Evolutionary conservation across 495 filamentous ascomycete species (phyloP).

Genomic region (Lasiosphaeris hirsuta): DNA sequence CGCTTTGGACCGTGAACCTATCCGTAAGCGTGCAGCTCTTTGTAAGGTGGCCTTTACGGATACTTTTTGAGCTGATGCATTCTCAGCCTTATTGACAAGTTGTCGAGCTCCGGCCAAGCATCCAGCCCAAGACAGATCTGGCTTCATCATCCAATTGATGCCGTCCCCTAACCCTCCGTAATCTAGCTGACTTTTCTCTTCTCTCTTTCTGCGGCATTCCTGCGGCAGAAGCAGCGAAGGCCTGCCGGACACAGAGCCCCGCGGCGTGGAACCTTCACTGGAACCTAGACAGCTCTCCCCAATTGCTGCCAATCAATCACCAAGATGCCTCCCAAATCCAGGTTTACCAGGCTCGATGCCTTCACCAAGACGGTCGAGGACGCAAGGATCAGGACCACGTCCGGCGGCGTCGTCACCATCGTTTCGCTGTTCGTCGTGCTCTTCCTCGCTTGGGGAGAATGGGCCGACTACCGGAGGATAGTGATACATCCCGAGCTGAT

Average conservation of each 20-base stretch:
- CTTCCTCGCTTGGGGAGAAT: constrained; percentile 91
- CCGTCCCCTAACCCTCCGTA: constrained; percentile 10
- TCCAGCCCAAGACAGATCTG: background rate
- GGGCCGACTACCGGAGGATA: constrained; percentile 85
- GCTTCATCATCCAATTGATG: constrained; percentile 20
- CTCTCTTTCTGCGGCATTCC: background rate
- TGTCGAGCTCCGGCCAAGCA: background rate
- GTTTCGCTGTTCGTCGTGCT: constrained; percentile 80
- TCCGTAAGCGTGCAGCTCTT: background rate
- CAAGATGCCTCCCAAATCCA: constrained; percentile 65
- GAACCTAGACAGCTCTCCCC: background rate
- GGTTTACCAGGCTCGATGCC: constrained; percentile 94
- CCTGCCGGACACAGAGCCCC: background rate
- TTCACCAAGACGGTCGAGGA: constrained; percentile 99
- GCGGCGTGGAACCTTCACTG: constrained; percentile 12
- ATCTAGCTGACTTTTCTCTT: background rate
- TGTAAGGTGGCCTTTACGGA: constrained; percentile 14
- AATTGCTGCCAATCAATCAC: constrained; percentile 5
- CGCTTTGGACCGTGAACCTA: too few species aligned
- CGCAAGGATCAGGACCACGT: constrained; percentile 95
- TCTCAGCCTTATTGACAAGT: too few species aligned
- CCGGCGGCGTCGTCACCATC: constrained; percentile 92
- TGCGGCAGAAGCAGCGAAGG: background rate
- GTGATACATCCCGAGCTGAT: constrained; percentile 88
- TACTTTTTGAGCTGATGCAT: constrained; percentile 2